A percentile compares a stretch with the other conserved stretches of the same genome.
phyloP scores from a whole-genome alignment of 2,329 filamentous ascomycete species.

The Microdochium trichocladiopsis region DNA sequence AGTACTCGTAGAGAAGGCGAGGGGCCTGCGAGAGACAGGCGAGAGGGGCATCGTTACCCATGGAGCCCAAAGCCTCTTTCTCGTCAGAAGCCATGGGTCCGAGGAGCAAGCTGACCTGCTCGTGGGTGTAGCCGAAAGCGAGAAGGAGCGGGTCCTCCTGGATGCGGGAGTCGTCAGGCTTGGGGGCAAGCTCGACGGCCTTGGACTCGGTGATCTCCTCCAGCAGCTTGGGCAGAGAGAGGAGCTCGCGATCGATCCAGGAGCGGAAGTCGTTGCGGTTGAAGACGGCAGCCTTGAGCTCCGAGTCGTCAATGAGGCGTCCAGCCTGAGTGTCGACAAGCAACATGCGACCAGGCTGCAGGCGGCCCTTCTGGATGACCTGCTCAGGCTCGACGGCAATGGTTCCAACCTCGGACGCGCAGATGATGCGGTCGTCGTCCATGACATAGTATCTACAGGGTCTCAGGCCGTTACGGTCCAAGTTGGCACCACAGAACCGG shows the following conservation, averaged over 20 bases:
- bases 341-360: conserved; percentile 94
- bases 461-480: conserved; percentile 90
- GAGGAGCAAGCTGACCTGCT: conserved; percentile 87
- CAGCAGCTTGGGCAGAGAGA: conserved; percentile 72
- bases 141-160: conserved; percentile 80
- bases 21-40: conserved; percentile 88
- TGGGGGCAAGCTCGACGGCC: conserved; percentile 54
- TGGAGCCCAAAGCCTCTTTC: conserved; percentile 93
- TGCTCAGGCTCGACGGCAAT: conserved; percentile 86
- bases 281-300: conserved; percentile 86
- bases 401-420: conserved; percentile 91
- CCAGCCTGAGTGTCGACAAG: conserved; percentile 85
- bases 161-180: conserved; percentile 61
- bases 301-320: conserved; percentile 88
- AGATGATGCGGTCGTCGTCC: conserved; percentile 94
- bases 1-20: conserved; percentile 89
- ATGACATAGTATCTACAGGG: conserved; percentile 97
- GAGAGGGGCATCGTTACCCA: conserved; percentile 94
- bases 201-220: conserved; percentile 52
- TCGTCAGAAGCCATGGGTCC: conserved; percentile 96
- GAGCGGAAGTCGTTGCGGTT: conserved; percentile 78
- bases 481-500: conserved; percentile 91
- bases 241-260: conserved; percentile 81
- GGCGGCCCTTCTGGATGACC: conserved; percentile 84
- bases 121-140: conserved; percentile 89